phyloP scores from a whole-genome alignment of 768 basidiomycete genomes.

The Lactarius trivialis region DNA sequence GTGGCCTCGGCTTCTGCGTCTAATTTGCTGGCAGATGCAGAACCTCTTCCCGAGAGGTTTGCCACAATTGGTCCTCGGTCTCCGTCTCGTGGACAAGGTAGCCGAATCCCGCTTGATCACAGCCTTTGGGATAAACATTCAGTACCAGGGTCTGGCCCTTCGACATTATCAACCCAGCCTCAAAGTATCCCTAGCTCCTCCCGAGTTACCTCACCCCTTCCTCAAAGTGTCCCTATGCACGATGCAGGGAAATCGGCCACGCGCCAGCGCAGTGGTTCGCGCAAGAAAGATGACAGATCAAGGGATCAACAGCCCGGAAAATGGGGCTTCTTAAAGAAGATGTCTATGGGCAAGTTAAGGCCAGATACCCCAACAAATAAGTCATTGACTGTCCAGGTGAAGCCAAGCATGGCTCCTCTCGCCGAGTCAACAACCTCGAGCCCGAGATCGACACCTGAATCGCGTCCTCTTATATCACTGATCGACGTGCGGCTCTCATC shows the following conservation, averaged over 20 bases:
- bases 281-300: slow-evolving; percentile 21
- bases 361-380: slow-evolving; percentile 42
- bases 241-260: not conserved
- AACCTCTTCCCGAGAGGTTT: slow-evolving; percentile 48
- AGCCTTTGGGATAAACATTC: slow-evolving; percentile 40
- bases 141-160: not conserved
- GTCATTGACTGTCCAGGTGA: slow-evolving; percentile 33
- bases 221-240: slow-evolving; percentile 1
- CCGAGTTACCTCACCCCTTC: not conserved
- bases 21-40: slow-evolving; percentile 46
- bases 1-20: slow-evolving; percentile 63
- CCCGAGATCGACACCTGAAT: not conserved
- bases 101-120: slow-evolving; percentile 37
- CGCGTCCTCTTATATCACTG: slow-evolving; percentile 24
- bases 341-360: slow-evolving; percentile 94
- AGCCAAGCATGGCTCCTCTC: slow-evolving; percentile 25
- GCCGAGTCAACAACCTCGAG: slow-evolving; percentile 1
- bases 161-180: not conserved
- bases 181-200: not conserved
- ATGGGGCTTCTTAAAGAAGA: slow-evolving; percentile 97
- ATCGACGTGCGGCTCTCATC: slow-evolving; percentile 49
- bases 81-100: slow-evolving; percentile 32
- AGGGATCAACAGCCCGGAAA: slow-evolving; percentile 58
- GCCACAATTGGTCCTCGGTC: slow-evolving; percentile 57
- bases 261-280: slow-evolving; percentile 21